Evolutionary conservation across 352 stramenopile species (phyloP), one percentile per base, ranked within the genome.

Genomic region (Globisporangium takayamanum): DNA sequence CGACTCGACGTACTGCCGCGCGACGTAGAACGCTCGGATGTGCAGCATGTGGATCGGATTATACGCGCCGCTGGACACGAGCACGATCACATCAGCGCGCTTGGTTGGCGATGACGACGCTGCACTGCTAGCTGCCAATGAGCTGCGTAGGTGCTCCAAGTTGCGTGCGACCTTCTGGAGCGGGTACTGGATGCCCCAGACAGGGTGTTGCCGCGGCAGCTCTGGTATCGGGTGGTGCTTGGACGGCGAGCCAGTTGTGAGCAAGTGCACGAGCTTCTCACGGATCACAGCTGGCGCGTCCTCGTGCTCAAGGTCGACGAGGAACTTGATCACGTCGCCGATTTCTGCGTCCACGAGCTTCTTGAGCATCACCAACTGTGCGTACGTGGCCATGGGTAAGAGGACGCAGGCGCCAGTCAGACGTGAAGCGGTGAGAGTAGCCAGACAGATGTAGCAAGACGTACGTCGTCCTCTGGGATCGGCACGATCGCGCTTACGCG

Each of bases 21-120:
- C 81, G 10, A 89, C 78, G 68, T 91, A 91, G 45, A 91, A 88
- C 11, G 78, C 75, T 36, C 81, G 78, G 50, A 89, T 72, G 47
- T 91, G 81, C 22, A 91, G 68, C 76, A 91, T 87, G 60, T 91
- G 81, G 53, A 89, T 75, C 26, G 81, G 81, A 45, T 91, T 91
- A 66, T 89, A 91, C 8, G 81, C 78, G 1, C 81, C 81, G 46
- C 77, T 89, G 8, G 79, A 78, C 2, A 89, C 77, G n/a, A 91
- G 61, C 20, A 91, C 78, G 46, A 91, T 84, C 53, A 89, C 81
- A 33, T 89, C 72, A 12, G 66, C 71, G 33, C 67, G 66, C 53
- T 71, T 73, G 0, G 67, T 65, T 14, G 69, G 67, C 1, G 64
- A 74, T 18, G 65, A 66, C 5, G 56, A 56, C 15, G 41, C 47